These are phyloP conservation scores for Cavenderia fasciculata DNA, from an alignment of 78 protist species.

Conservation along the genomic window DNA sequence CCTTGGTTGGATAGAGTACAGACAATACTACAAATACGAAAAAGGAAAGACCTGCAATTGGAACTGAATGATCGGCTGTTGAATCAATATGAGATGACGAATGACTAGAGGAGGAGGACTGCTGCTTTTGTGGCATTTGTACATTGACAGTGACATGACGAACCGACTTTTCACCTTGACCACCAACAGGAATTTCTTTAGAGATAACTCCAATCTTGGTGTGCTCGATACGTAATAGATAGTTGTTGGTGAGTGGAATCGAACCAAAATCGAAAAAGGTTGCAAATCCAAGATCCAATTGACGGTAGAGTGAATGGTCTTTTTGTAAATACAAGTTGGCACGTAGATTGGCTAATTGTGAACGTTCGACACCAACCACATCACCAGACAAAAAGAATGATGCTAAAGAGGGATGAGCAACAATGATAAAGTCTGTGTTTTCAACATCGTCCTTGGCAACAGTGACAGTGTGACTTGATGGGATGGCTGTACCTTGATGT, in stretches of 20 bases:
- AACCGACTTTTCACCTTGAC: too few species aligned
- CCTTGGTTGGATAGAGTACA: constrained; percentile 13
- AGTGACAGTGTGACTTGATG: not conserved
- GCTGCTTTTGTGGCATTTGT: too few species aligned
- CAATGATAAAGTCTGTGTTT: not conserved
- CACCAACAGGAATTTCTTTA: too few species aligned
- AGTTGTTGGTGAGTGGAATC: constrained; percentile 2
- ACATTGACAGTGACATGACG: too few species aligned
- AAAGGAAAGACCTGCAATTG: constrained; percentile 4
- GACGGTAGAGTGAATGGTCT: not conserved
- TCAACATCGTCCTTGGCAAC: not conserved
- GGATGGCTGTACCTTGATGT: too few species aligned
- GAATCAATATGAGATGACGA: too few species aligned
- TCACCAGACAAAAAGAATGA: not conserved
- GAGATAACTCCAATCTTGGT: too few species aligned
- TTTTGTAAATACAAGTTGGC: not conserved
- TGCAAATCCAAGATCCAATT: not conserved
- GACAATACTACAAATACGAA: not conserved
- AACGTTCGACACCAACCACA: not conserved
- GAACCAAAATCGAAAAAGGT: constrained; percentile 19
- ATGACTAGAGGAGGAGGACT: too few species aligned
- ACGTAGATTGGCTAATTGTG: not conserved
- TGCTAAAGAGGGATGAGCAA: not conserved
- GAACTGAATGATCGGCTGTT: too few species aligned
- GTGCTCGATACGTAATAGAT: not conserved